A percentile compares a stretch with the other conserved stretches of the same genome.
Conservation (phyloP, 2,329 filamentous ascomycete species). For the Penicillium sp. region DNA sequence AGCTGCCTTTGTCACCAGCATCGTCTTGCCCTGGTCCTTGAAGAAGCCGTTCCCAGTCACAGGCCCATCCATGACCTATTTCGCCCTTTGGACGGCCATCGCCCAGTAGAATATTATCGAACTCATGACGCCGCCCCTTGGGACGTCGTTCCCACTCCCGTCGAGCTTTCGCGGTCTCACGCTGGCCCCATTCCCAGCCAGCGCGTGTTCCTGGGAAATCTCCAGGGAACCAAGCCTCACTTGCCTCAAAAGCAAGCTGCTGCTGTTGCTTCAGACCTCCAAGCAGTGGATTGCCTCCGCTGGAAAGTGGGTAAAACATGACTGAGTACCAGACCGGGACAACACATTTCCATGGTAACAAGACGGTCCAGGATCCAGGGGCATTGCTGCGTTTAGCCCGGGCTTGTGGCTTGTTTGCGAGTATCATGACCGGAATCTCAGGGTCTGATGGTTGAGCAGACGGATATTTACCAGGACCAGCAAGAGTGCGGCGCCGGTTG, state of each 20-base stretch:
- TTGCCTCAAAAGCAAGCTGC: slow-evolving; percentile 79
- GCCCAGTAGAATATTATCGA: slow-evolving; percentile 71
- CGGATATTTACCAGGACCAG: slow-evolving; percentile 63
- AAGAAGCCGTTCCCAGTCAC: slow-evolving; percentile 76
- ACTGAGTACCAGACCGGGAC: slow-evolving; percentile 80
- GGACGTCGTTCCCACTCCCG: slow-evolving; percentile 72
- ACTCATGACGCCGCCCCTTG: slow-evolving; percentile 76
- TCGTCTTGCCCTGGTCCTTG: slow-evolving; percentile 26
- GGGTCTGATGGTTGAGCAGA: slow-evolving; percentile 63
- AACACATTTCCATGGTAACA: slow-evolving; percentile 90
- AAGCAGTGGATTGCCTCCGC: slow-evolving; percentile 76
- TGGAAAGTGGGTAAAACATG: slow-evolving; percentile 76
- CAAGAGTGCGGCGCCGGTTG: slow-evolving; percentile 69
- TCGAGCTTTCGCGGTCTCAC: slow-evolving; percentile 60
- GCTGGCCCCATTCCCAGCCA: slow-evolving; percentile 73
- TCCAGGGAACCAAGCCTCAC: slow-evolving; percentile 77
- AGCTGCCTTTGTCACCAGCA: background rate
- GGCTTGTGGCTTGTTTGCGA: slow-evolving; percentile 56
- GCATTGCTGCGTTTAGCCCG: slow-evolving; percentile 46
- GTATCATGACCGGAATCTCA: slow-evolving; percentile 71
- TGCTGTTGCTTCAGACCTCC: slow-evolving; percentile 76
- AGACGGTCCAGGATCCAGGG: slow-evolving; percentile 74
- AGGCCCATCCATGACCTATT: slow-evolving; percentile 75
- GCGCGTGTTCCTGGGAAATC: slow-evolving; percentile 79
- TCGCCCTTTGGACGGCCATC: slow-evolving; percentile 71